Percentiles rank a stretch among this genome's conserved stretches.
Evolutionary conservation across 208 protist genomes (phyloP).

Genomic region (Trypanosoma congolense): DNA sequence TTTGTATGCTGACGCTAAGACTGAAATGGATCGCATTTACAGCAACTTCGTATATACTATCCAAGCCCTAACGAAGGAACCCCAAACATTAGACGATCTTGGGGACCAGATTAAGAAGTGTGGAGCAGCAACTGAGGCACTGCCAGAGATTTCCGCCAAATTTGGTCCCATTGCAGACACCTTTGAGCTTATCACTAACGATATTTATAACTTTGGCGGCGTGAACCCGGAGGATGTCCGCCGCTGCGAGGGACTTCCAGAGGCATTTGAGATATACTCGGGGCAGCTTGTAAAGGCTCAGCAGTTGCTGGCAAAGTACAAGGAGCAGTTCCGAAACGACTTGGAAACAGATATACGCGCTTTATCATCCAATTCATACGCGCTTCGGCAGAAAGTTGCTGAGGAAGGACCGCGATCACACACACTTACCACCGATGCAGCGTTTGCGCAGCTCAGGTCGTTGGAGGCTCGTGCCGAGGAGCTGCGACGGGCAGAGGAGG

Average conservation of each 20-base stretch:
- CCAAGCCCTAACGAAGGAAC: slow-evolving; percentile 70
- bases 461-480: slow-evolving; percentile 67
- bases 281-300: slow-evolving; percentile 70
- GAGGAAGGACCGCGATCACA: slow-evolving; percentile 82
- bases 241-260: slow-evolving; percentile 81
- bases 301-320: slow-evolving; percentile 90
- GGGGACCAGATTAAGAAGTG: slow-evolving; percentile 87
- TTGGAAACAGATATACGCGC: slow-evolving; percentile 88
- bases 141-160: slow-evolving; percentile 69
- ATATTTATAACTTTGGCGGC: slow-evolving; percentile 78
- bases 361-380: slow-evolving; percentile 74
- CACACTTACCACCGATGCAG: slow-evolving; percentile 57
- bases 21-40: slow-evolving; percentile 90
- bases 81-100: slow-evolving; percentile 92
- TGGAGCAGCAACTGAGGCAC: slow-evolving; percentile 66
- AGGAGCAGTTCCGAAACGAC: slow-evolving; percentile 93
- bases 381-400: slow-evolving; percentile 79
- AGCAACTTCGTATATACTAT: slow-evolving; percentile 80
- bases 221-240: slow-evolving; percentile 77
- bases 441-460: slow-evolving; percentile 76
- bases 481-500: slow-evolving; percentile 59
- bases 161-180: slow-evolving; percentile 94
- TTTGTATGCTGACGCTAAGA: slow-evolving; percentile 90
- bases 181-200: slow-evolving; percentile 90
- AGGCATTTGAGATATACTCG: slow-evolving; percentile 88